Base-by-base conservation (phyloP, 1,284 basidiomycete genomes). In the Marasmius sp. region DNA sequence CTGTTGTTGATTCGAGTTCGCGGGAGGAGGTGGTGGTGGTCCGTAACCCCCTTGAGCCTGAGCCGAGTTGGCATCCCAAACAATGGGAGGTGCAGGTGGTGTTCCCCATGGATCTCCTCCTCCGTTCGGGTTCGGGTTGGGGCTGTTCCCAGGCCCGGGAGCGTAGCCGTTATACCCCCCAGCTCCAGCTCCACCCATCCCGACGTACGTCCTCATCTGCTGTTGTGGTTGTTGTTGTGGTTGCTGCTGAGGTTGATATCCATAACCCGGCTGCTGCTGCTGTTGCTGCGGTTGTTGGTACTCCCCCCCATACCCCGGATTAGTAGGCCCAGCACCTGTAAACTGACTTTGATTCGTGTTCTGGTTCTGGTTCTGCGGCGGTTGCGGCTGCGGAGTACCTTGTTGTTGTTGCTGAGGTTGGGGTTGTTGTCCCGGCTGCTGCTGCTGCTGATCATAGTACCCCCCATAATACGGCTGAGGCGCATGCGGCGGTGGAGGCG, bases 251-350 rank as follows among this genome's bases (percentile, higher is more conserved):
- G 22, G 34, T 7, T 47, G 36, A 61, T 71, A 61, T 39, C 59
- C 52, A n/a, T 69, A 62, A 22, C 71, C 71, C n/a, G 71, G 66
- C 43, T 20, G 58, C 5, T 50, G 49, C 22, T 71, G 70, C 38
- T 72, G n/a, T n/a, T n/a, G 68, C 33, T 70, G 67, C n/a, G n/a
- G n/a, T n/a, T 70, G 65, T 6, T 69, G 68, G 22, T 67, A 66
- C 4, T 49, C 18, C 20, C n/a, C n/a, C n/a, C 57, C 67, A 12
- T 68, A 64, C 16, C 70, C 70, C 39, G 20, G 10, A 27, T 27
- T 27, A 27, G 27, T 27, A 27, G 27, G 27, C 27, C 27, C 27
- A 27, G 27, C 2, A 2, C 27, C 27, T 2, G 27, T 27, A 5
- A 27, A 5, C 5, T 27, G 27, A 5, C 27, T 27, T 5, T 27